phyloP scores from a whole-genome alignment of 2,329 filamentous ascomycete species.

The Didymella arachidicola region DNA sequence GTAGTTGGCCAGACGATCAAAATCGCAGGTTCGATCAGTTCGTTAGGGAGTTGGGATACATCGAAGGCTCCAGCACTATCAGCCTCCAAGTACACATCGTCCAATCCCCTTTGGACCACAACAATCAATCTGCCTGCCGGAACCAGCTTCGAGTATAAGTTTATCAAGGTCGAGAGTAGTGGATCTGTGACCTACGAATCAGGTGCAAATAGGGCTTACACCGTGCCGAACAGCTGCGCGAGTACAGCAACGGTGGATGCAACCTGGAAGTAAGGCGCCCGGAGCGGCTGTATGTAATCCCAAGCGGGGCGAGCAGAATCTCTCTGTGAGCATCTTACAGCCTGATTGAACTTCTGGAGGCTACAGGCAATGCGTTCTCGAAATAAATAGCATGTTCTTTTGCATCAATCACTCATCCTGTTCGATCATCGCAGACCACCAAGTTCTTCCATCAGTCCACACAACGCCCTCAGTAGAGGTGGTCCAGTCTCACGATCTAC shows the following conservation, averaged over 20 bases:
- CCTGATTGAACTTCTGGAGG: neutral
- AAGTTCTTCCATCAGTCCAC: slow-evolving; percentile 29
- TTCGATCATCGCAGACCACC: slow-evolving; percentile 6
- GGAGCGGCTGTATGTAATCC: too few relatives aligned
- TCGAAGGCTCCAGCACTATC: slow-evolving; percentile 51
- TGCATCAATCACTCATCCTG: neutral
- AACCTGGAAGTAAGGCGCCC: slow-evolving; percentile 34
- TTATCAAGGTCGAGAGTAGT: slow-evolving; percentile 56
- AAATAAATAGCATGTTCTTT: neutral
- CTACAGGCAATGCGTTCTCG: neutral
- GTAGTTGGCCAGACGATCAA: slow-evolving; percentile 60
- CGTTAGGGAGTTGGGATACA: slow-evolving; percentile 57
- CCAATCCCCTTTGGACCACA: slow-evolving; percentile 57
- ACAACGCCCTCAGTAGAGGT: slow-evolving; percentile 28
- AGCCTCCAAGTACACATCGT: slow-evolving; percentile 53
- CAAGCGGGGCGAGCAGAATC: neutral
- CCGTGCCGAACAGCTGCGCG: slow-evolving; percentile 36
- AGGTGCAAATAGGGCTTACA: slow-evolving; percentile 52
- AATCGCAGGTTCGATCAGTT: slow-evolving; percentile 53
- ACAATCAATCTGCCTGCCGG: slow-evolving; percentile 54
- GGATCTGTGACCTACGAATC: slow-evolving; percentile 57
- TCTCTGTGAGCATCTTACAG: neutral
- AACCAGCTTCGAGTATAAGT: slow-evolving; percentile 56
- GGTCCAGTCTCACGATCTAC: slow-evolving; percentile 27
- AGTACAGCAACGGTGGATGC: slow-evolving; percentile 28